Percentiles rank a stretch among this genome's conserved stretches.
phyloP scores from a whole-genome alignment of 306 rosid species.

The Pyrus pyrifolia region DNA sequence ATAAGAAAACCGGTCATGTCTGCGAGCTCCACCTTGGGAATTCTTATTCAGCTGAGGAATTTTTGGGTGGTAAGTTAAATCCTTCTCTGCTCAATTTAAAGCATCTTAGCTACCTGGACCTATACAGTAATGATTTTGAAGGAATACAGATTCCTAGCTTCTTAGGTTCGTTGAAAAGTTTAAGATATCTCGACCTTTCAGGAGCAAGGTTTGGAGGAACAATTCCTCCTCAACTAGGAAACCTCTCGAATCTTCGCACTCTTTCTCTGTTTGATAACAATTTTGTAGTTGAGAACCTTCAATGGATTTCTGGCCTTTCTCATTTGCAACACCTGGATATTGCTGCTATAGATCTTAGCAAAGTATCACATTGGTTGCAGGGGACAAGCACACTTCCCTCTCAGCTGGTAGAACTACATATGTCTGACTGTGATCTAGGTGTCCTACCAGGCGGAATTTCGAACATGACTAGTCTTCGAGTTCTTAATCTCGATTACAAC shows the following conservation, averaged over 20 bases:
- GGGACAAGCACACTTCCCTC: background rate
- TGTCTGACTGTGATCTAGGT: background rate
- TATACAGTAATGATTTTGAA: background rate
- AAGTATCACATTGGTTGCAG: background rate
- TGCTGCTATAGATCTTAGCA: background rate
- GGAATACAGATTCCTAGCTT: background rate
- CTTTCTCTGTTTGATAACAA: background rate
- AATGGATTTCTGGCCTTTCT: background rate
- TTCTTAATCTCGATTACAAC: background rate
- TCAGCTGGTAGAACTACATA: background rate
- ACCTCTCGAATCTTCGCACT: background rate
- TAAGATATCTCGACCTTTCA: background rate
- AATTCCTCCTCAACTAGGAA: background rate
- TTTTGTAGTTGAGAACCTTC: background rate
- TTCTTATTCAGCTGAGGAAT: background rate
- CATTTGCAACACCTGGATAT: constrained; percentile 1
- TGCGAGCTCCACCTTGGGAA: background rate
- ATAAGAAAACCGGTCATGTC: background rate
- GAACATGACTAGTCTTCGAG: constrained; percentile 2
- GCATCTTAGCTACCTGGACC: background rate
- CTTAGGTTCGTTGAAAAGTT: background rate
- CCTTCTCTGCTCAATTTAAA: background rate
- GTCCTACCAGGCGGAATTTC: background rate
- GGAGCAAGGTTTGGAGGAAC: background rate
- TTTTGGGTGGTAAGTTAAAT: background rate